phyloP scores from a whole-genome alignment of 1,284 basidiomycete species.

The Trichosporon sp. region DNA sequence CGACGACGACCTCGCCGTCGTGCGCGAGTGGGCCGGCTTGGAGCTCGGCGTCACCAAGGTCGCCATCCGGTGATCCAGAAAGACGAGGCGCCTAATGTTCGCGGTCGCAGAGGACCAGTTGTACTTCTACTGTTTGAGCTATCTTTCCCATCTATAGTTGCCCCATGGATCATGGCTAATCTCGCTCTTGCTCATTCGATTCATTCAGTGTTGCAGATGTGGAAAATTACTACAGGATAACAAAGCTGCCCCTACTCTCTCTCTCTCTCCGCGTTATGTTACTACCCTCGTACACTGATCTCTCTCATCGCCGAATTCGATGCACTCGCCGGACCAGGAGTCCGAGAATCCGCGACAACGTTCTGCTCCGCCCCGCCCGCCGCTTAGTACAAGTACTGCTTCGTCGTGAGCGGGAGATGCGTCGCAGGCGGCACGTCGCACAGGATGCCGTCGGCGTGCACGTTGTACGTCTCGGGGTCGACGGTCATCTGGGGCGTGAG shows the following conservation, averaged over 20 bases:
- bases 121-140: not conserved
- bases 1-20: conserved; percentile 20
- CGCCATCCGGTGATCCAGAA: not conserved
- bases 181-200: not conserved
- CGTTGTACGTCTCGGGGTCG: conserved; percentile 89
- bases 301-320: not conserved
- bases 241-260: not conserved
- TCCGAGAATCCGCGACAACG: too few species aligned
- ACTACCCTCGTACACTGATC: not conserved
- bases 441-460: conserved; percentile 71
- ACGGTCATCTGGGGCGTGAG: conserved; percentile 75
- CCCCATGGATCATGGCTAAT: not conserved
- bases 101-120: not conserved
- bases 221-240: not conserved
- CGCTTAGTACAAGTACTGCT: conserved; percentile 53
- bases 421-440: conserved; percentile 73
- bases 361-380: not conserved
- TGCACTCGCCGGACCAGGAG: too few species aligned
- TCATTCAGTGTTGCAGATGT: not conserved
- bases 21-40: conserved; percentile 20
- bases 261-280: not conserved
- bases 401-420: conserved; percentile 62
- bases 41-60: conserved; percentile 16
- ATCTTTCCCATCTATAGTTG: not conserved
- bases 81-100: too few species aligned